Conservation (phyloP, 495 filamentous ascomycete genomes). For the Aspergillus bridgeri region DNA sequence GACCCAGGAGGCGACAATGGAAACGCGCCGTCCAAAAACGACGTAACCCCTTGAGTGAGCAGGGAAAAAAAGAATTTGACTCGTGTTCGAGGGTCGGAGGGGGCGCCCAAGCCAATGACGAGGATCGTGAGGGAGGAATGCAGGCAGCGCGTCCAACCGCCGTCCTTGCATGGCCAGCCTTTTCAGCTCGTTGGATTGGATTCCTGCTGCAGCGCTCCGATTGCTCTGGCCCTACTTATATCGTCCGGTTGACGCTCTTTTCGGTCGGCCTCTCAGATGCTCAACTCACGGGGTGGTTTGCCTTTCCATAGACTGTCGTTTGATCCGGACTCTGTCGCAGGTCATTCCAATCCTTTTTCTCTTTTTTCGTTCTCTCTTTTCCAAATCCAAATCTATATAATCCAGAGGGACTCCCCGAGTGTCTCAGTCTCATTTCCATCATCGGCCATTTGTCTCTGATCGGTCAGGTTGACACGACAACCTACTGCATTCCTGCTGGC, state of each 20-base stretch:
- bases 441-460: slow-evolving; percentile 13
- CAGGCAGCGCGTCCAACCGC: slow-evolving; percentile 19
- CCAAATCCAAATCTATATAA: too few relatives aligned
- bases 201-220: too few relatives aligned
- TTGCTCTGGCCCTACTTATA: not conserved
- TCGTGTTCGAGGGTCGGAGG: slow-evolving; percentile 5
- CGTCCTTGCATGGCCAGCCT: slow-evolving; percentile 16
- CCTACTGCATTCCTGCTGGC: slow-evolving; percentile 40
- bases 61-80: slow-evolving; percentile 1
- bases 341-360: slow-evolving; percentile 8
- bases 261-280: not conserved
- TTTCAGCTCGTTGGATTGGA: not conserved
- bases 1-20: slow-evolving; percentile 3
- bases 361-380: slow-evolving; percentile 2
- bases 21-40: slow-evolving; percentile 4
- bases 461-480: slow-evolving; percentile 48
- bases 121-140: slow-evolving; percentile 12
- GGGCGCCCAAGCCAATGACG: not conserved
- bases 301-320: not conserved
- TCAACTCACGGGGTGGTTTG: not conserved
- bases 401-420: slow-evolving; percentile 15
- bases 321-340: not conserved
- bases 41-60: not conserved
- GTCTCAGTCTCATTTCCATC: slow-evolving; percentile 31
- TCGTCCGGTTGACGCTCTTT: not conserved